A percentile compares a stretch with the other conserved stretches of the same genome.
Evolutionary conservation across 352 stramenopile species (phyloP).

Genomic region (Phytopythium sindhum): DNA sequence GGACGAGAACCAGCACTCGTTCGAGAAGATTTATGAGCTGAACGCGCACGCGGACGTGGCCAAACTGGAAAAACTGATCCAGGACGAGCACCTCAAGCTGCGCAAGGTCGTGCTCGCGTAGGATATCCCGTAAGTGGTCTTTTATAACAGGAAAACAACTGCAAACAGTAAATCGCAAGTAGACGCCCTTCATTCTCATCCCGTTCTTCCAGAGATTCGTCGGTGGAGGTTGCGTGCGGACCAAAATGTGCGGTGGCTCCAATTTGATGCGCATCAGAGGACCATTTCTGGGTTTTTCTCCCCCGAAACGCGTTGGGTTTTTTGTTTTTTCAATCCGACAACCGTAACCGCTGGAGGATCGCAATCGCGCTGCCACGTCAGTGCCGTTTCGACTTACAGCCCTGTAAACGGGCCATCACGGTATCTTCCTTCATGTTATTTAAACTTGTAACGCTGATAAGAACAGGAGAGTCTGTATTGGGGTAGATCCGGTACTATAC

Average conservation of each 20-base stretch:
- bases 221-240: no score
- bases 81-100: conserved; percentile 77
- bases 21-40: conserved; percentile 94
- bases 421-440: background rate
- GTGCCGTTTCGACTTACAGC: background rate
- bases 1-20: conserved; percentile 91
- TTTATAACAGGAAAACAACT: background rate
- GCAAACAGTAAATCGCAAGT: background rate
- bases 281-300: background rate
- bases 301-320: background rate
- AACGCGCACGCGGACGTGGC: conserved; percentile 88
- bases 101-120: conserved; percentile 69
- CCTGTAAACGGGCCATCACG: background rate
- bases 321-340: background rate
- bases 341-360: no score
- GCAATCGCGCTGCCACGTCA: background rate
- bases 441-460: background rate
- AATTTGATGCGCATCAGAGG: background rate
- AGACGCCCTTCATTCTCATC: background rate
- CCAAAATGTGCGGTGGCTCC: background rate
- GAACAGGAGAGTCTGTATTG: background rate
- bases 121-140: conserved; percentile 18
- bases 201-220: background rate
- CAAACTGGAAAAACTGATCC: conserved; percentile 84
- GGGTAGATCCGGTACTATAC: background rate